Evolutionary conservation across 148 eudicot genomes (phyloP).

Genomic region (Gaultheria prostrata): DNA sequence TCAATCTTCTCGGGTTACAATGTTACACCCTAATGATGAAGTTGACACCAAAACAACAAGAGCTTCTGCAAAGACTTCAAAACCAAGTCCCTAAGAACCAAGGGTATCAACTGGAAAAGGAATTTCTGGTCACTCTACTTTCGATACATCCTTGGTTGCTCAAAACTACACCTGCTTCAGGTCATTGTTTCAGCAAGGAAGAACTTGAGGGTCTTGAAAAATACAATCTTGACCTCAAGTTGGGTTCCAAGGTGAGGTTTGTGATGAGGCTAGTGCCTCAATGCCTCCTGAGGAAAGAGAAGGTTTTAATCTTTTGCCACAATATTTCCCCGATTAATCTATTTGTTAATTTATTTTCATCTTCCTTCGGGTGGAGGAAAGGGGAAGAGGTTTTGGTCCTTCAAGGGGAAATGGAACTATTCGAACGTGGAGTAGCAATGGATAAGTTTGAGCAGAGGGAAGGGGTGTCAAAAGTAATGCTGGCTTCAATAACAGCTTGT

Average conservation of each 20-base stretch:
- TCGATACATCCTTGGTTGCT: slow-evolving; percentile 96
- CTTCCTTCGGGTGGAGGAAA: slow-evolving; percentile 69
- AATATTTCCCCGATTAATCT: slow-evolving; percentile 91
- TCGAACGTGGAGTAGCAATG: slow-evolving; percentile 86
- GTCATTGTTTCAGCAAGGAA: slow-evolving; percentile 51
- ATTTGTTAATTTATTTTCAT: slow-evolving; percentile 58
- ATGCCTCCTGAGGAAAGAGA: slow-evolving; percentile 69
- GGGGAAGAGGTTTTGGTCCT: slow-evolving; percentile 83
- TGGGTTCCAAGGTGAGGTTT: slow-evolving; percentile 82
- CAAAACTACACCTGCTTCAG: slow-evolving; percentile 68
- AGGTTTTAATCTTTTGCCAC: slow-evolving; percentile 86
- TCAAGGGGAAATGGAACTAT: slow-evolving; percentile 85
- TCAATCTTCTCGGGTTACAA: slow-evolving; percentile 79
- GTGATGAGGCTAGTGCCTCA: slow-evolving; percentile 75
- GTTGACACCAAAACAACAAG: slow-evolving; percentile 73
- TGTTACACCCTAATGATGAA: slow-evolving; percentile 95
- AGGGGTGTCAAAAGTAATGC: slow-evolving; percentile 74
- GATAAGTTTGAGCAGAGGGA: slow-evolving; percentile 88
- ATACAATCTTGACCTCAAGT: slow-evolving; percentile 64
- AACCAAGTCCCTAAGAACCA: slow-evolving; percentile 56
- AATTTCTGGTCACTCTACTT: slow-evolving; percentile 86
- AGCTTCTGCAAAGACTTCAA: slow-evolving; percentile 64
- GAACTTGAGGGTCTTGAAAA: slow-evolving; percentile 67
- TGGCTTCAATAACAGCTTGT: slow-evolving; percentile 92
- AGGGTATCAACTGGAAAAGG: slow-evolving; percentile 83